A percentile compares a stretch with the other conserved stretches of the same genome.
Conservation (phyloP, 2,329 filamentous ascomycete species). For the Fusarium torulosum region DNA sequence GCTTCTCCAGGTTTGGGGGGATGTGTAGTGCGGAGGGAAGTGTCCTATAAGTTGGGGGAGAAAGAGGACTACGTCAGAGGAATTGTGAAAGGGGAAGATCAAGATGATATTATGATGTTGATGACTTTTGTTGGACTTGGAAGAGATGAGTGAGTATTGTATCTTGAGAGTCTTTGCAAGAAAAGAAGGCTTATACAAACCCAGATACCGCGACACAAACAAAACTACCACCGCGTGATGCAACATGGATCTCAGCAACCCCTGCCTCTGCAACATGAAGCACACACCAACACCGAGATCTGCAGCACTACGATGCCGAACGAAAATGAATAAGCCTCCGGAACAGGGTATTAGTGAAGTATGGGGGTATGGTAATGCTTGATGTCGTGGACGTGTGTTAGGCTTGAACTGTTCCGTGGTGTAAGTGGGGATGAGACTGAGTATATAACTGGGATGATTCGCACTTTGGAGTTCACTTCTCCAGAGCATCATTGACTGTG, state of each 20-base stretch:
- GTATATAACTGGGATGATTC: conserved; percentile 33
- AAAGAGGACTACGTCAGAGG: neutral
- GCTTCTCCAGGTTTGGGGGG: conserved; percentile 28
- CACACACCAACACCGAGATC: conserved; percentile 26
- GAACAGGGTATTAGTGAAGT: conserved; percentile 8
- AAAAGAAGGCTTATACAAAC: neutral
- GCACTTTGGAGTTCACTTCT: neutral
- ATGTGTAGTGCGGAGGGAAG: conserved; percentile 16
- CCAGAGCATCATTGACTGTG: conserved; percentile 11
- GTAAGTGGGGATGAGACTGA: conserved; percentile 9
- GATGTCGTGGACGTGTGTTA: conserved; percentile 14
- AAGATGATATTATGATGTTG: neutral
- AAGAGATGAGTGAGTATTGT: neutral
- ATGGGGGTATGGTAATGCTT: neutral
- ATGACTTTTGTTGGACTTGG: neutral
- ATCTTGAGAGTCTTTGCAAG: neutral
- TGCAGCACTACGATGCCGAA: conserved; percentile 30
- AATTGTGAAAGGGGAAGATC: neutral
- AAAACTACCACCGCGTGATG: conserved; percentile 10
- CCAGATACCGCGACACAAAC: neutral
- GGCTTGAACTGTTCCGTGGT: neutral
- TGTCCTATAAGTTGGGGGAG: conserved; percentile 6
- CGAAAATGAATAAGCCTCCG: conserved; percentile 8
- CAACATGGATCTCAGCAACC: conserved; percentile 11
- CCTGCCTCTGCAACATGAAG: conserved; percentile 20